Conservation (phyloP, 2,329 filamentous ascomycete species). For the Lachnellula arida region DNA sequence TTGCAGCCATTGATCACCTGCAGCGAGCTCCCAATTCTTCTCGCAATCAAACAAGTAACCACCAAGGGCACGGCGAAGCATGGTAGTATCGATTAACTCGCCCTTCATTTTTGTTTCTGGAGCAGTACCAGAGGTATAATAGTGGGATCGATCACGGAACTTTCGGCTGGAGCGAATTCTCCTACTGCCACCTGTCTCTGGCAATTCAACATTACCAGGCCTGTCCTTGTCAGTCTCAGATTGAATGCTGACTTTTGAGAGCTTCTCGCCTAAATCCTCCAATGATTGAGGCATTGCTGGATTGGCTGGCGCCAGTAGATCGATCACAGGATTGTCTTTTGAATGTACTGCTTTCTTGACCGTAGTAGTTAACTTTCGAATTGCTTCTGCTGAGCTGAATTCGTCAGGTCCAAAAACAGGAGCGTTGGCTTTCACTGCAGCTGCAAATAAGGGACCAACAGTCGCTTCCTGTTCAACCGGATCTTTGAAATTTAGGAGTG, state of each 20-base stretch:
- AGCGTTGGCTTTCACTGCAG: slow-evolving; percentile 48
- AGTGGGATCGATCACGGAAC: slow-evolving; percentile 48
- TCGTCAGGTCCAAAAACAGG: slow-evolving; percentile 54
- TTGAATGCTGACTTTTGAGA: slow-evolving; percentile 13
- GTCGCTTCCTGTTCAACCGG: slow-evolving; percentile 47
- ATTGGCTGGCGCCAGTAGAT: slow-evolving; percentile 14
- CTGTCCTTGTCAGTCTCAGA: not conserved
- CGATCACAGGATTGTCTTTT: slow-evolving; percentile 18
- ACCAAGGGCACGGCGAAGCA: slow-evolving; percentile 56
- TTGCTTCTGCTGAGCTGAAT: slow-evolving; percentile 32
- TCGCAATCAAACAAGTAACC: slow-evolving; percentile 60
- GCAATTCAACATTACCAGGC: not conserved
- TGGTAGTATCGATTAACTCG: slow-evolving; percentile 42
- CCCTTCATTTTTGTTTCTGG: slow-evolving; percentile 12
- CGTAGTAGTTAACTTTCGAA: slow-evolving; percentile 26
- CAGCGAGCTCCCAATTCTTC: slow-evolving; percentile 61
- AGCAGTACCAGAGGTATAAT: slow-evolving; percentile 31
- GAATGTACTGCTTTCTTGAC: slow-evolving; percentile 21
- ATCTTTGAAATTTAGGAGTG: slow-evolving; percentile 53
- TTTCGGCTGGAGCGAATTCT: slow-evolving; percentile 45
- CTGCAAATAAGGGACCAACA: slow-evolving; percentile 50
- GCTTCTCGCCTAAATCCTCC: slow-evolving; percentile 8
- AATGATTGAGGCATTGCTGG: not conserved
- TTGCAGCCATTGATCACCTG: slow-evolving; percentile 69
- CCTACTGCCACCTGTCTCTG: not conserved